Conservation (phyloP, 805 yeast species). For the Naumovozyma dairenensis region DNA sequence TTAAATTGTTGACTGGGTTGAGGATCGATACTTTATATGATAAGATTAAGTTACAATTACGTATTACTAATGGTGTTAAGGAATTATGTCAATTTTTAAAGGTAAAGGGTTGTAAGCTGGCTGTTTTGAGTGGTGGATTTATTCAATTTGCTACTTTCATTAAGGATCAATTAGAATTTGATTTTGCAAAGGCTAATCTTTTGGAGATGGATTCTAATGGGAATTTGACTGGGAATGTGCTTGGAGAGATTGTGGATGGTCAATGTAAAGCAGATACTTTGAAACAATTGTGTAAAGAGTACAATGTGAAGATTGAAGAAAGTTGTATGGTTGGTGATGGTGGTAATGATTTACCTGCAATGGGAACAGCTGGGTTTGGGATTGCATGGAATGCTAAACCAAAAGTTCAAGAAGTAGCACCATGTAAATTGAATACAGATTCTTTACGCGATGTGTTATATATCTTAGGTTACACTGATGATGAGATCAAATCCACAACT, state of each 20-base stretch:
- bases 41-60: slow-evolving; percentile 57
- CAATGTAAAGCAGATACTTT: slow-evolving; percentile 68
- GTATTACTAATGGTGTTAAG: slow-evolving; percentile 76
- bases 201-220: slow-evolving; percentile 39
- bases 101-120: slow-evolving; percentile 54
- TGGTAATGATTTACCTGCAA: slow-evolving; percentile 90
- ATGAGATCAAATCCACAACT: slow-evolving; percentile 35
- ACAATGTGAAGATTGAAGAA: slow-evolving; percentile 38
- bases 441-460: slow-evolving; percentile 68
- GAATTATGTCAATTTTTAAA: slow-evolving; percentile 59
- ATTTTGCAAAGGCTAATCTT: slow-evolving; percentile 82
- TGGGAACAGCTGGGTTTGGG: slow-evolving; percentile 86
- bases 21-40: slow-evolving; percentile 66
- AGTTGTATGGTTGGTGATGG: slow-evolving; percentile 94
- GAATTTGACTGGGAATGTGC: slow-evolving; percentile 61
- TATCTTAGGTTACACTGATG: slow-evolving; percentile 63
- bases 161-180: slow-evolving; percentile 55
- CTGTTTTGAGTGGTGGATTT: slow-evolving; percentile 93
- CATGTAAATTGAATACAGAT: slow-evolving; percentile 67
- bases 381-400: slow-evolving; percentile 98
- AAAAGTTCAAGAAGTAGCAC: slow-evolving; percentile 74
- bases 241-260: slow-evolving; percentile 83
- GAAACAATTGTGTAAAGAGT: slow-evolving; percentile 46
- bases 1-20: slow-evolving; percentile 71
- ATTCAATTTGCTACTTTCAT: slow-evolving; percentile 76